Conservation (phyloP, 352 stramenopile genomes). For the Phytophthora sojae region DNA sequence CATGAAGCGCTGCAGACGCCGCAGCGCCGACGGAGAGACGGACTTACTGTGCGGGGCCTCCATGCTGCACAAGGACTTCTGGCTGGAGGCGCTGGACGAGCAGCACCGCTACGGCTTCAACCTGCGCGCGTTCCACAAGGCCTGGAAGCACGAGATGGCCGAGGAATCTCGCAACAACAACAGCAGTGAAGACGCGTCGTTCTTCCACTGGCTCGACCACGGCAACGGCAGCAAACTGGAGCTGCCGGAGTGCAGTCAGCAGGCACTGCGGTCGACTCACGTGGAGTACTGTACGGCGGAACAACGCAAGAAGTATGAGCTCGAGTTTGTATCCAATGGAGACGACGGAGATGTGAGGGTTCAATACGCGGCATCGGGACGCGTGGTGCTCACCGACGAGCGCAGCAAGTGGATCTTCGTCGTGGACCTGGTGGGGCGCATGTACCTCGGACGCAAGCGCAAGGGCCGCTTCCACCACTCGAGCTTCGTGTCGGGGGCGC, state of each 20-base stretch:
- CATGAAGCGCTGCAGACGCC: slow-evolving; percentile 26
- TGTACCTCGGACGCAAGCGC: slow-evolving; percentile 77
- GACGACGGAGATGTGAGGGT: slow-evolving; percentile 14
- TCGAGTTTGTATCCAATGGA: slow-evolving; percentile 41
- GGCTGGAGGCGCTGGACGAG: slow-evolving; percentile 76
- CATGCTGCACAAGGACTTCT: slow-evolving; percentile 78
- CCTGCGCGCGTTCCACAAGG: slow-evolving; percentile 69
- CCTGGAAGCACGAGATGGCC: slow-evolving; percentile 63
- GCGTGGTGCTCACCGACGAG: slow-evolving; percentile 62
- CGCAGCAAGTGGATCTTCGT: slow-evolving; percentile 86
- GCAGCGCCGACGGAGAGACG: slow-evolving; percentile 3
- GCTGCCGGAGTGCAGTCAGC: slow-evolving; percentile 63
- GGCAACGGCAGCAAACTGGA: slow-evolving; percentile 53
- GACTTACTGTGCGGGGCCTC: slow-evolving; percentile 25
- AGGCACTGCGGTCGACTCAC: slow-evolving; percentile 46
- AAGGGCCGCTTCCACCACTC: slow-evolving; percentile 84
- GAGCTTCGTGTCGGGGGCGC: slow-evolving; percentile 73
- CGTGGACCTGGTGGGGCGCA: slow-evolving; percentile 43
- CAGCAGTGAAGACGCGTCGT: slow-evolving; percentile 40
- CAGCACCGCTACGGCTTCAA: slow-evolving; percentile 81
- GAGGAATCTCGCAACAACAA: background rate
- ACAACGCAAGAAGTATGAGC: slow-evolving; percentile 52
- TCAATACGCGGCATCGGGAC: slow-evolving; percentile 44
- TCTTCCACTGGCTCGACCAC: slow-evolving; percentile 81
- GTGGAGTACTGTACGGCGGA: slow-evolving; percentile 64